A percentile compares a stretch with the other conserved stretches of the same genome.
phyloP scores from a whole-genome alignment of 78 protist species.

The Planoprotostelium fungivorum region DNA sequence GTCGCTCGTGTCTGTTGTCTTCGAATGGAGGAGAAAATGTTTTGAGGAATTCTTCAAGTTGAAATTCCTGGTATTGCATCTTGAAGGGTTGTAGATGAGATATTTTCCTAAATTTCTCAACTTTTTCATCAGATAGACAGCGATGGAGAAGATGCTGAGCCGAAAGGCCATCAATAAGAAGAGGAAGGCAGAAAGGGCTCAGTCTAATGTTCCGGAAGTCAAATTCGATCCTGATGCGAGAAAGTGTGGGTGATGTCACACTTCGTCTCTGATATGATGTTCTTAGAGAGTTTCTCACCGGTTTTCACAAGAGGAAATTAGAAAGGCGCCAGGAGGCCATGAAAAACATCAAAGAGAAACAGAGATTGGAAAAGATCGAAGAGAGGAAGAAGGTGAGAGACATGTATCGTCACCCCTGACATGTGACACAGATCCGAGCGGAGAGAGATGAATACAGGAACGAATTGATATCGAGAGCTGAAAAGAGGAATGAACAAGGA shows the following conservation, averaged over 20 bases:
- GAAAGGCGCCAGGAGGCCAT: background rate
- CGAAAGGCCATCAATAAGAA: too few species aligned
- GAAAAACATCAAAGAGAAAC: background rate
- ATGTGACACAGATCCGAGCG: background rate
- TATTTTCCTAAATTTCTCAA: too few species aligned
- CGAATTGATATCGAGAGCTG: background rate
- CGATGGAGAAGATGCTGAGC: too few species aligned
- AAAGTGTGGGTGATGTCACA: background rate
- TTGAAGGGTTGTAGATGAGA: too few species aligned
- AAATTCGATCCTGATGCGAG: background rate
- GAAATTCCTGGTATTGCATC: too few species aligned
- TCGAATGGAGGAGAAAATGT: too few species aligned
- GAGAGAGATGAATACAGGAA: background rate
- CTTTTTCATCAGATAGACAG: too few species aligned
- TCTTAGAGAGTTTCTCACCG: background rate
- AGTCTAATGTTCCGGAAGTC: too few species aligned
- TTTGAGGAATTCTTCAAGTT: too few species aligned
- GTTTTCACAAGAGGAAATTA: background rate
- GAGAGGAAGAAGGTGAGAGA: background rate
- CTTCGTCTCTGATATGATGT: background rate
- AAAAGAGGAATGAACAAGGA: background rate
- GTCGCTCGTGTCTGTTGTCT: too few species aligned
- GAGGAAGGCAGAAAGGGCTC: too few species aligned
- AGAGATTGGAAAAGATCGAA: background rate
- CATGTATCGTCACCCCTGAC: background rate